phyloP scores from a whole-genome alignment of 2,329 filamentous ascomycete species.

The Botrytis porri region DNA sequence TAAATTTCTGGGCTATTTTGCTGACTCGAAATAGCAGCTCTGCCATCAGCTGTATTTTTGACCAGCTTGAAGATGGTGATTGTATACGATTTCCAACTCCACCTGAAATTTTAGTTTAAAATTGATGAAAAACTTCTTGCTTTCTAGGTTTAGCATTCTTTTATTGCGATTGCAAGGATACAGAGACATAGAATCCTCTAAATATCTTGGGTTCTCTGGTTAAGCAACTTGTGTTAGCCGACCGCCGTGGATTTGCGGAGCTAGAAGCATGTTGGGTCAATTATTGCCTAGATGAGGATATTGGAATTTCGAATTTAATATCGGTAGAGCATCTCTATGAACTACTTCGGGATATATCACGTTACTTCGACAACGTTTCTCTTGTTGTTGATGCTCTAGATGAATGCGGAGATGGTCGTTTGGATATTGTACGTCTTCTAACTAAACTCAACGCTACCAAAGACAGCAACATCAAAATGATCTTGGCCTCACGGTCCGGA shows the following conservation, averaged over 20 bases:
- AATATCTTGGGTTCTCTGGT: slow-evolving; percentile 2
- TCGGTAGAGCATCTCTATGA: background rate
- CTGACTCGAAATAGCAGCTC: background rate
- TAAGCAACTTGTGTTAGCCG: background rate
- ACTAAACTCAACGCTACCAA: slow-evolving; percentile 12
- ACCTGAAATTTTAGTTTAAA: too few species aligned
- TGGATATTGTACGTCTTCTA: slow-evolving; percentile 9
- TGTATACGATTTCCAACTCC: background rate
- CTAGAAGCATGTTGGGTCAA: background rate
- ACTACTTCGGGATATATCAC: background rate
- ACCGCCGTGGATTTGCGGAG: background rate
- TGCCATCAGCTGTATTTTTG: background rate
- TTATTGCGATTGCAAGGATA: slow-evolving; percentile 9
- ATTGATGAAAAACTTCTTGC: background rate
- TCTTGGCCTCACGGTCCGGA: slow-evolving; percentile 22
- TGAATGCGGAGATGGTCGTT: slow-evolving; percentile 2
- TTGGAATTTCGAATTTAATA: background rate
- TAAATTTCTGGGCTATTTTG: background rate
- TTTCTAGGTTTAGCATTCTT: background rate
- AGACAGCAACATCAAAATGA: slow-evolving; percentile 21
- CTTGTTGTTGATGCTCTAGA: slow-evolving; percentile 20
- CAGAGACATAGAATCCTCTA: background rate
- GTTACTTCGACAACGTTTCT: background rate
- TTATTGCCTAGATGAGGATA: background rate
- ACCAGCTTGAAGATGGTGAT: background rate